Evolutionary conservation across 208 protist species (phyloP), one percentile per base, ranked within the genome.

Genomic region (Endotrypanum monterogeii): DNA sequence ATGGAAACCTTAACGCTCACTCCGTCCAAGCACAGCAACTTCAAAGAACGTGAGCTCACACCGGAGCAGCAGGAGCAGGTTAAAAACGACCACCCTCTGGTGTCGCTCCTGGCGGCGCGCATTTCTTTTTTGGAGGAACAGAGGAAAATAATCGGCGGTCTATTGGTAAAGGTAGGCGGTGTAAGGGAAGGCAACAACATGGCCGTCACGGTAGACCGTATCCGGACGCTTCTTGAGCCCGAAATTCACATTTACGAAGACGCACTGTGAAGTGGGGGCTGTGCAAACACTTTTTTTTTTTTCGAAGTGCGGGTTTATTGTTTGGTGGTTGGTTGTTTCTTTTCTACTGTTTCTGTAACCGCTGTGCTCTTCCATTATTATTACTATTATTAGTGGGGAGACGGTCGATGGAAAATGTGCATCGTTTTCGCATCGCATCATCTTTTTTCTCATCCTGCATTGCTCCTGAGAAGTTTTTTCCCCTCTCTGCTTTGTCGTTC

Each of bases 81-180:
- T 2, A 18, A 25, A 28, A 57, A 73, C 0, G 87, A 92, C 44
- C 79, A 83, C 46, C 58, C 60, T 6, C 51, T 79, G 3, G 87
- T 89, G 23, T 77, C 76, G 51, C 20, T 80, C 23, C 58, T 88
- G 25, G 82, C 82, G 3, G 82, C 84, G 5, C 87, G 87, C 67
- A 82, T 92, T 72, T 60, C 71, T 1, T 28, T 83, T 12, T 54
- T 92, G 66, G 65, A 86, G 56, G 74, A 87, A 71, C 84, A 86
- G 55, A 71, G 83, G 20, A 71, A 67, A 37, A 75, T 48, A 12
- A 70, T 89, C 39, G 84, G 77, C 1, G 80, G 76, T 0, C 54
- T 85, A 39, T 56, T 92, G 32, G 63, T 58, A 7, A 72, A 51
- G 18, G 73, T 57, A 32, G 58, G 70, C 5, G 71, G 68, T 18